Percentiles rank a stretch among this genome's conserved stretches.
These are phyloP conservation scores for Mercurialis annua DNA, from an alignment of 345 rosid genomes.

Conservation along the genomic window DNA sequence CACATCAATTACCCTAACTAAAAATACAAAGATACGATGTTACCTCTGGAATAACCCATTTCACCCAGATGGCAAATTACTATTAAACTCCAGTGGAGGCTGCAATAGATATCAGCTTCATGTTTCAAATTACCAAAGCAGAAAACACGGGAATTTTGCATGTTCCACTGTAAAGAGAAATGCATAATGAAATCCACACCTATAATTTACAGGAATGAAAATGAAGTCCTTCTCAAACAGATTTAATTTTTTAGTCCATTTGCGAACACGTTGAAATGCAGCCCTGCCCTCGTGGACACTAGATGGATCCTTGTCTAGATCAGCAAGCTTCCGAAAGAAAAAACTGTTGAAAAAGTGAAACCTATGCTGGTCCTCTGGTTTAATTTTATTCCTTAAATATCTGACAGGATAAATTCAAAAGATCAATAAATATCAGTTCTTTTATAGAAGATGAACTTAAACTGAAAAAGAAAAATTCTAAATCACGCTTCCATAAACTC, in stretches of 20 bases:
- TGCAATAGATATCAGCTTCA: constrained; percentile 36
- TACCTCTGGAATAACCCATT: constrained; percentile 57
- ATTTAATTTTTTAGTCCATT: constrained; percentile 93
- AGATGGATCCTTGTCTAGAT: constrained; percentile 85
- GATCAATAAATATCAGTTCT: not conserved
- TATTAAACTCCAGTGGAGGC: constrained; percentile 98
- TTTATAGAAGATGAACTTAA: not conserved
- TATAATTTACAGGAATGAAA: constrained; percentile 89
- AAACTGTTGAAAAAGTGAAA: constrained; percentile 94
- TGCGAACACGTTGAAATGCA: constrained; percentile 86
- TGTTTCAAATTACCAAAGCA: constrained; percentile 12
- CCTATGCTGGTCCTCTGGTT: constrained; percentile 51
- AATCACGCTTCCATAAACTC: not conserved
- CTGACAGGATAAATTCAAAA: constrained; percentile 33
- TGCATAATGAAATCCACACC: constrained; percentile 38
- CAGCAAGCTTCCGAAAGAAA: constrained; percentile 98
- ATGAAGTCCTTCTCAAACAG: constrained; percentile 86
- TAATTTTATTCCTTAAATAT: constrained; percentile 71
- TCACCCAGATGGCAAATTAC: constrained; percentile 92
- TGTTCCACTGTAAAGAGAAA: not conserved
- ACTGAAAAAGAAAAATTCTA: not conserved
- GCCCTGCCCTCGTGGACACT: constrained; percentile 84
- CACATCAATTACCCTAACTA: constrained; percentile 10
- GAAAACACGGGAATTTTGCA: not conserved
- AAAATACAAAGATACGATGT: constrained; percentile 14